Base-by-base conservation (phyloP, 179 eudicot genomes). In the Heliamphora pulchella region DNA sequence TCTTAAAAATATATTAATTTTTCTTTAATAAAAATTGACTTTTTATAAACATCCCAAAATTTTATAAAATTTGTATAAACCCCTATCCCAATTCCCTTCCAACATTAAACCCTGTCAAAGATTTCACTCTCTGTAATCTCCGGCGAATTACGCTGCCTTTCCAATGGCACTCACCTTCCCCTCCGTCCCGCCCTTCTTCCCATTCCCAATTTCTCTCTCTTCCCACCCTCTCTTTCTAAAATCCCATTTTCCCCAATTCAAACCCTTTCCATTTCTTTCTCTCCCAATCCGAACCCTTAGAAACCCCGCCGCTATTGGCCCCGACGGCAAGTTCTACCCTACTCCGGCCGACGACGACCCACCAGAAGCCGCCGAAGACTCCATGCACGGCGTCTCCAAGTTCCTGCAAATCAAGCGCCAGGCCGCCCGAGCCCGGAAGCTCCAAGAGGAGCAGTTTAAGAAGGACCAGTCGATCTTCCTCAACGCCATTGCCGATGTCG, bases 331-430 rank as follows among this genome's bases (percentile, higher is more conserved):
- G 63, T 87, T 53, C 87, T 86, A 89, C 87, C 97, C 98, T 0
- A 74, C 83, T 78, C 96, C 98, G 0, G 51, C 92, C n/a, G 94
- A 88, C 84, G 93, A 91, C 39, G 99, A 96, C 86, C 99, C 98
- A 0, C 98, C 98, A 0, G 99, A 96, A 84, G 97, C 97, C 44
- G 87, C 92, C 0, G 99, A 96, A 63, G 99, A 96, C 83, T 84
- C 97, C 13, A 86, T 91, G 71, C 98, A 96, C 81, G 99, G 99
- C 18, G 93, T 96, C 77, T 86, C 91, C 76, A 92, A 89, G 76
- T 94, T 89, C 91, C 84, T 86, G 75, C 99, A 96, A 76, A 90
- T 96, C 62, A 79, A 81, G 44, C 93, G 94, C 81, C 93, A 94
- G 48, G 97, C 97, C 1, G 78, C 94, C 20, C 89, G 90, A 0